Evolutionary conservation across 345 rosid species (phyloP).

Genomic region (Euphorbia tirucalli): DNA sequence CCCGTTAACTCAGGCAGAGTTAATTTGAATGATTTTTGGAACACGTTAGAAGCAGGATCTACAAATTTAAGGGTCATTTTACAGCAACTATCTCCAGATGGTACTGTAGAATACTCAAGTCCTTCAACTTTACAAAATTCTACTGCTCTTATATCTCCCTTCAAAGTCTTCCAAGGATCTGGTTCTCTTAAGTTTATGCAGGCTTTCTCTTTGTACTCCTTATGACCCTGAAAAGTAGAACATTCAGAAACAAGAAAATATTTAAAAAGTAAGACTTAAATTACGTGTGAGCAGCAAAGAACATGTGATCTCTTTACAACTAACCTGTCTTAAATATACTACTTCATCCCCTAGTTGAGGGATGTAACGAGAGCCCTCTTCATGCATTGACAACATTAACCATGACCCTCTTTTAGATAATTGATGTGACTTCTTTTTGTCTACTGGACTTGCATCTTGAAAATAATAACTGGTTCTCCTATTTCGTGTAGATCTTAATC

Average conservation of each 20-base stretch:
- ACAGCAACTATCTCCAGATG: conserved; percentile 98
- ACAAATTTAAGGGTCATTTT: conserved; percentile 80
- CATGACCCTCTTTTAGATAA: conserved; percentile 62
- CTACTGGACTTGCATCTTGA: conserved; percentile 56
- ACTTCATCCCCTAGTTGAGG: conserved; percentile 91
- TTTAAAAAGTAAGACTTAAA: conserved; percentile 4
- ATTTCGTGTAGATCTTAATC: conserved; percentile 77
- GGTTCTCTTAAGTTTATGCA: conserved; percentile 45
- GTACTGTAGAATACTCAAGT: conserved; percentile 77
- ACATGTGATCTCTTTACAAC: no score
- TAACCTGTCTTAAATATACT: conserved; percentile 87
- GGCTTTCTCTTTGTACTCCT: conserved; percentile 52
- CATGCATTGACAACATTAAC: conserved; percentile 75
- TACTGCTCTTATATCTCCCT: conserved; percentile 65
- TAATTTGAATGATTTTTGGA: conserved; percentile 51
- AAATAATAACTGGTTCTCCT: conserved; percentile 62
- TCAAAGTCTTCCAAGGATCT: conserved; percentile 68
- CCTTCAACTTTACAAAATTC: conserved; percentile 80
- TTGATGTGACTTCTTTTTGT: conserved; percentile 50
- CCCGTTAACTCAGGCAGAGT: conserved; percentile 81
- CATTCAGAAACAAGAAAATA: background rate
- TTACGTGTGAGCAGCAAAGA: conserved; percentile 12
- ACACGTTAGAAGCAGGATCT: conserved; percentile 62
- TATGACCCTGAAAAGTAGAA: conserved; percentile 74
- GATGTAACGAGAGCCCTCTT: conserved; percentile 87